These are phyloP conservation scores for Hippophae tibetana DNA, from an alignment of 306 rosid species.

Conservation along the genomic window DNA sequence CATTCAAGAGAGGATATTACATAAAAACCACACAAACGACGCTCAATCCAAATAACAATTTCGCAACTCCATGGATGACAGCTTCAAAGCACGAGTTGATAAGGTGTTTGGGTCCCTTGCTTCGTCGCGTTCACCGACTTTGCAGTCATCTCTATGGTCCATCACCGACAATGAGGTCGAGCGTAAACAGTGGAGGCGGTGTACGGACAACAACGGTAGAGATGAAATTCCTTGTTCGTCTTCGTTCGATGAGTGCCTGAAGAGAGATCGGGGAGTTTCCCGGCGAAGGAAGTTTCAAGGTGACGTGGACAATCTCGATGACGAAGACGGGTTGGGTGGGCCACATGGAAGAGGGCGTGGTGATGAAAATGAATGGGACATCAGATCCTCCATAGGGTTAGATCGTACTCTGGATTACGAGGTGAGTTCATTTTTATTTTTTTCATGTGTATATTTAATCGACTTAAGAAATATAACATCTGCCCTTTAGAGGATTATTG, in stretches of 20 bases:
- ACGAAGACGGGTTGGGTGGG: not conserved
- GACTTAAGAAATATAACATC: not conserved
- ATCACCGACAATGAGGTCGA: conserved; percentile 27
- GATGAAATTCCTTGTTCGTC: conserved; percentile 26
- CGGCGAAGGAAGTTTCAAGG: not conserved
- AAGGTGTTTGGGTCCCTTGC: conserved; percentile 30
- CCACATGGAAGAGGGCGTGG: not conserved
- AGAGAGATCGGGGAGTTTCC: conserved; percentile 5
- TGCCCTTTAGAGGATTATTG: not conserved
- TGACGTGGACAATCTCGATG: not conserved
- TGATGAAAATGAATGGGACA: conserved; percentile 13
- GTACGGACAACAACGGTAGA: conserved; percentile 11
- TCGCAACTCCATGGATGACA: conserved; percentile 16
- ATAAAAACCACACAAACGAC: not conserved
- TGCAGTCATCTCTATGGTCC: conserved; percentile 23
- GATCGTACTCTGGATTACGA: conserved; percentile 32
- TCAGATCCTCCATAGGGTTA: conserved; percentile 29
- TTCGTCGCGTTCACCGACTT: not conserved
- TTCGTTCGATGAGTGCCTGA: conserved; percentile 11
- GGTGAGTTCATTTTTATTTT: conserved; percentile 6
- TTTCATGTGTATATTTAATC: not conserved
- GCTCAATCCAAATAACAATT: not conserved
- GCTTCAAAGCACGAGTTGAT: conserved; percentile 22
- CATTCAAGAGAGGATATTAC: not conserved
- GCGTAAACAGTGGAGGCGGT: conserved; percentile 28